Evolutionary conservation across 305 asterid genomes (phyloP).

Genomic region (Fraxinus ornus): DNA sequence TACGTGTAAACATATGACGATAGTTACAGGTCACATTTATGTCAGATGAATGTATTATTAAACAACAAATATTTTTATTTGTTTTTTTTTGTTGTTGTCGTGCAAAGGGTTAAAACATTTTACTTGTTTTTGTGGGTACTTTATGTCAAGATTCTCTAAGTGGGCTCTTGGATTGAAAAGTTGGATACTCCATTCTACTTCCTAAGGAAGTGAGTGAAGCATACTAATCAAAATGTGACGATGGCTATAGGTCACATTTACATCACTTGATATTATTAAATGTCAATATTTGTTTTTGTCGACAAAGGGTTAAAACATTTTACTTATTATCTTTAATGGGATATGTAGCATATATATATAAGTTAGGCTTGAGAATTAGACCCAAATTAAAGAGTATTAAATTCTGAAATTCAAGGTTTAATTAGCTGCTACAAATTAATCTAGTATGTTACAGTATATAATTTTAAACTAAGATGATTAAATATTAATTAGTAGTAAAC

Average conservation of each 20-base stretch:
- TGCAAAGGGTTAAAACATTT: not conserved
- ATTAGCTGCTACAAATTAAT: too few species aligned
- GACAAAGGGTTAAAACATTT: not conserved
- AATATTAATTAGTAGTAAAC: not conserved
- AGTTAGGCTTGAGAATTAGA: not conserved
- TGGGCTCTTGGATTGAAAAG: constrained; percentile 15
- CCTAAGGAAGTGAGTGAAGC: not conserved
- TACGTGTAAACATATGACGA: not conserved
- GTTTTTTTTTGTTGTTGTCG: too few species aligned
- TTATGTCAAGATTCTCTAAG: constrained; percentile 6
- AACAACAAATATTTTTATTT: too few species aligned
- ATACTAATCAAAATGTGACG: not conserved
- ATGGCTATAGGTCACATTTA: not conserved
- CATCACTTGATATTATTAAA: not conserved
- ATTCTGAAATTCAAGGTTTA: not conserved
- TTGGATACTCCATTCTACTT: not conserved
- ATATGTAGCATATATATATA: not conserved
- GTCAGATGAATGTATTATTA: not conserved
- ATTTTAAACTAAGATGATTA: not conserved
- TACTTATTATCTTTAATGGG: not conserved
- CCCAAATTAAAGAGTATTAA: not conserved
- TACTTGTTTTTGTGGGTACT: not conserved
- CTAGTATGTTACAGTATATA: not conserved
- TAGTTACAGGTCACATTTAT: not conserved
- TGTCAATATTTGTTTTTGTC: not conserved